Base-by-base conservation (phyloP, 139 green algal genomes). In the Spirogloea muscicola region DNA sequence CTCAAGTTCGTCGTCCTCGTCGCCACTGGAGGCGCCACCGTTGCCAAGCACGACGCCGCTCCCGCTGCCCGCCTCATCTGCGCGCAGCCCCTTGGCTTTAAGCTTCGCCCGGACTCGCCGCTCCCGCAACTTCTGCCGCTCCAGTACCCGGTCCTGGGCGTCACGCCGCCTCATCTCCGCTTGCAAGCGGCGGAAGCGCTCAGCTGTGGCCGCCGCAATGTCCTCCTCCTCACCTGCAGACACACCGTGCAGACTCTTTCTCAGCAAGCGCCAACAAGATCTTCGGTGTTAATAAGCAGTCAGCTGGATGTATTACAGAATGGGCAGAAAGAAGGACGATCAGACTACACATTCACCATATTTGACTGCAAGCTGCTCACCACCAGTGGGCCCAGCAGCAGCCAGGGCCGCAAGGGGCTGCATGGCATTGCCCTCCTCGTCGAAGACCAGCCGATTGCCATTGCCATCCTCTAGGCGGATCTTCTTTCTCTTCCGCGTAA, bases 371-470 rank as follows among this genome's bases (percentile, higher is more conserved):
- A n/a, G n/a, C n/a, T n/a, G n/a, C n/a, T n/a, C n/a, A n/a, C n/a
- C n/a, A n/a, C n/a, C n/a, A n/a, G n/a, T n/a, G n/a, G n/a, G n/a
- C n/a, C n/a, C n/a, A n/a, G n/a, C n/a, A n/a, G n/a, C n/a, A n/a
- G 55, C 43, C 3, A 85, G 44, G 6, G 49, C 41, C 1, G 75
- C 80, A 1, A 86, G 58, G 31, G 78, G 78, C 33, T 36, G 42
- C 16, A 81, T 31, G 6, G 67, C 37, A n/a, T 66, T 44, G 18
- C 80, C 80, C 13, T 85, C 79, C 18, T 84, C 80, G 55, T 85
- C 68, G 25, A 86, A 85, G 21, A 85, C 48, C 13, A 86, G 27
- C 36, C 72, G 72, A 10, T 79, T 80, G 49, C 49, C 49, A 31
- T 41, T 63, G 13, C 27, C 25, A 37, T 33, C 25, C 34, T 41